A percentile compares a stretch with the other conserved stretches of the same genome.
phyloP scores from a whole-genome alignment of 2,329 filamentous ascomycete species.

The Fusarium pseudoanthophilum region DNA sequence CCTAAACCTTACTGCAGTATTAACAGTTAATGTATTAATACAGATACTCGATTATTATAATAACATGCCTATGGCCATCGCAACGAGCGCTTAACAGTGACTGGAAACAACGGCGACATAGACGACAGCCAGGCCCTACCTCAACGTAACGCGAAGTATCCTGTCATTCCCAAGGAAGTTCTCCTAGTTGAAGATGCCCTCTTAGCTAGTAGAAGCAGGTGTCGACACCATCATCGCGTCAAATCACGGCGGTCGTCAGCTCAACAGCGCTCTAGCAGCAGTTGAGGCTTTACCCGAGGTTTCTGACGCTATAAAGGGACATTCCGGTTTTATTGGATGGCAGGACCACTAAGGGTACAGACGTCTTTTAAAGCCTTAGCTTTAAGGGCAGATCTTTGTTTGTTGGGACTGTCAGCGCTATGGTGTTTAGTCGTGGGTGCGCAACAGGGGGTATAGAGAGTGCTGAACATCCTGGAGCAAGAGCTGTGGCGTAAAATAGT shows the following conservation, averaged over 20 bases:
- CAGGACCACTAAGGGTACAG: neutral
- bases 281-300: neutral
- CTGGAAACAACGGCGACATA: no score
- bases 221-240: accelerated
- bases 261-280: neutral
- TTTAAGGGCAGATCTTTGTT: neutral
- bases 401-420: neutral
- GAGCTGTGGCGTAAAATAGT: neutral
- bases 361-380: neutral
- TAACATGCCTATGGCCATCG: neutral
- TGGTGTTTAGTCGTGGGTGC: neutral
- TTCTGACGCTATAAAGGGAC: no score
- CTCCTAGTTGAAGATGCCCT: neutral
- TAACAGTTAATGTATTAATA: no score
- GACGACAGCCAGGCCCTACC: no score
- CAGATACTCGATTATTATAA: neutral
- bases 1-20: no score
- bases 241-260: neutral
- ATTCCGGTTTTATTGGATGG: neutral
- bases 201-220: no score
- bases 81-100: no score
- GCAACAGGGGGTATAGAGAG: neutral
- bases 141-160: no score
- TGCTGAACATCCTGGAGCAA: neutral
- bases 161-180: neutral